Evolutionary conservation across 2,329 filamentous ascomycete species (phyloP), one percentile per base, ranked within the genome.

Genomic region (Diaporthe sp.): DNA sequence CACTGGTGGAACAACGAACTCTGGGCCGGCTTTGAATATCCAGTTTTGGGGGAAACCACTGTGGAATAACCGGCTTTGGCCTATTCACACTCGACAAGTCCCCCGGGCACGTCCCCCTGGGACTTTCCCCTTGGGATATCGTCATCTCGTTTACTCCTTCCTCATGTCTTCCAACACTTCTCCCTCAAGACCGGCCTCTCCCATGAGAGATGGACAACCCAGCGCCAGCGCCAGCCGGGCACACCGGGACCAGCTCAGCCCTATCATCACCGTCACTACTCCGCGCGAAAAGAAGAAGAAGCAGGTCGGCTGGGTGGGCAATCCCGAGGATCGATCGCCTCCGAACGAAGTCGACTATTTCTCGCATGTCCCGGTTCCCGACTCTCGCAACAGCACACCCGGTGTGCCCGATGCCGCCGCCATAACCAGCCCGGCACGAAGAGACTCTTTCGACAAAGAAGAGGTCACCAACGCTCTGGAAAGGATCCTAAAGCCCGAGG

Each of bases 391-490:
- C 58, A 61, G 76, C 78, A 67, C 75, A 17, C 75, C 75, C 28
- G 73, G 73, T n/a, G 10, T 73, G 25, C 58, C 71, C 13, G 71
- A 73, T 59, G 34, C 46, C 25, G 46, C 37, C 37, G 46, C 37
- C 59, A 49, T 57, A 25, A 42, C 62, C 51, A 44, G 76, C 53
- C 55, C 59, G 39, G 53, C 77, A 53, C 49, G 77, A 25, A 77
- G 80, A 49, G 78, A 79, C 44, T 81, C 80, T 0, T 78, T 82
- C 62, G 79, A 82, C 71, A 76, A 77, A 28, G 78, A 78, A 22
- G 78, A 80, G 72, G 69, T 82, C 15, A 78, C 77, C 4, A 78
- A 79, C 44, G 80, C 80, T 1, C 74, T 82, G 25, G 74, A 78
- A 8, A 73, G 76, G 69, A 81, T 80, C 46, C 70, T 80, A 58